Percentiles rank a stretch among this genome's conserved stretches.
Conservation (phyloP, 768 basidiomycete genomes). For the Tremella fuciformis region DNA sequence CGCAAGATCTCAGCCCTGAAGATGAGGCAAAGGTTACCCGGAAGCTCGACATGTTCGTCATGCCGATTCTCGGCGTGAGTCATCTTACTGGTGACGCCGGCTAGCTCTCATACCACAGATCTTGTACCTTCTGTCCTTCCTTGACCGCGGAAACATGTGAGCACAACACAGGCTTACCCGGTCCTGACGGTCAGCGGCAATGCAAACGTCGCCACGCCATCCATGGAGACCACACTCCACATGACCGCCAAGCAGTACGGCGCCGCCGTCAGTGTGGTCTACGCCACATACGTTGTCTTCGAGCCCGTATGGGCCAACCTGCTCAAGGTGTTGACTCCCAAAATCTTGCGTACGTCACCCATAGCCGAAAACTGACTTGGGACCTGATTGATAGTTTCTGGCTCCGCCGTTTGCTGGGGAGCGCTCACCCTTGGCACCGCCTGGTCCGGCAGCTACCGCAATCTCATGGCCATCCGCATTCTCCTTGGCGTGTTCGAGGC, state of each 20-base stretch:
- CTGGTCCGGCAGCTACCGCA: constrained; percentile 8
- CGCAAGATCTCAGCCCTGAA: no score
- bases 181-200: constrained; percentile 5
- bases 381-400: constrained; percentile 15
- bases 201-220: constrained; percentile 17
- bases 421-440: constrained; percentile 15
- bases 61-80: constrained; percentile 4
- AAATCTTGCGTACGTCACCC: constrained; percentile 46
- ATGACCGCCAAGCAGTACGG: constrained; percentile 13
- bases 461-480: constrained; percentile 14
- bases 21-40: background rate
- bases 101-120: background rate
- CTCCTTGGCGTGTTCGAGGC: constrained; percentile 26
- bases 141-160: constrained; percentile 79
- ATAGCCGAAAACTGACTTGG: background rate
- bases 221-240: constrained; percentile 6
- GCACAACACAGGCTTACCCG: constrained; percentile 33
- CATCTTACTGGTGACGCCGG: no score
- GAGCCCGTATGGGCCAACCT: constrained; percentile 24
- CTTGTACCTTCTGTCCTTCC: constrained; percentile 50
- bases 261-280: constrained; percentile 64
- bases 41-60: constrained; percentile 4
- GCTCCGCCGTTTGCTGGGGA: constrained; percentile 18
- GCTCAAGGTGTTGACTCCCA: constrained; percentile 60
- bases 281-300: constrained; percentile 54